These are phyloP conservation scores for Sporothrix humicola DNA, from an alignment of 2,329 filamentous ascomycete species.

Conservation along the genomic window DNA sequence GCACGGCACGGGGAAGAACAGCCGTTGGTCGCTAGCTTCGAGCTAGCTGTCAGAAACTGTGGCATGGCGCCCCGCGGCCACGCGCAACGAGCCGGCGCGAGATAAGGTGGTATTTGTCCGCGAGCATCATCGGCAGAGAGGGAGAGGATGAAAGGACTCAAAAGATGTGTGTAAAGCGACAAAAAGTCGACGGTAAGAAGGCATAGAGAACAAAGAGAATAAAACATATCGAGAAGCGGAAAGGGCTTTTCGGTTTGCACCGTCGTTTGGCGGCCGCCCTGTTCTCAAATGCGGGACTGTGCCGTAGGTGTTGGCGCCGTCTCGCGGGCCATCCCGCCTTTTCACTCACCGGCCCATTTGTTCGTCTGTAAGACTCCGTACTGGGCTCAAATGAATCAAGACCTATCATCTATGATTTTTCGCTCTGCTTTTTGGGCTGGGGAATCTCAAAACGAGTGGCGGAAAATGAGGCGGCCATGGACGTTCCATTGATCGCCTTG, in stretches of 20 bases:
- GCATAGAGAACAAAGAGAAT: not conserved
- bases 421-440: slow-evolving; percentile 3
- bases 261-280: too few species aligned
- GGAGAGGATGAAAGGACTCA: not conserved
- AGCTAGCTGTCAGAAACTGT: not conserved
- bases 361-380: not conserved
- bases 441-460: not conserved
- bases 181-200: not conserved
- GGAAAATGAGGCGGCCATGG: not conserved
- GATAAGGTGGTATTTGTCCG: slow-evolving; percentile 11
- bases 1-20: slow-evolving; percentile 16
- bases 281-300: not conserved
- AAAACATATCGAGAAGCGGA: too few species aligned
- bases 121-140: not conserved
- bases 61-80: not conserved
- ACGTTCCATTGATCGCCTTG: not conserved
- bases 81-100: slow-evolving; percentile 27
- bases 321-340: not conserved
- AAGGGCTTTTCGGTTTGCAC: too few species aligned
- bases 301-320: not conserved
- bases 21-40: slow-evolving; percentile 2
- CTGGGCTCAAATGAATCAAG: too few species aligned
- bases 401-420: too few species aligned
- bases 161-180: not conserved
- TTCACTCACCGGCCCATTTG: not conserved